Base-by-base conservation (phyloP, 345 rosid species). In the Corchorus capsularis region DNA sequence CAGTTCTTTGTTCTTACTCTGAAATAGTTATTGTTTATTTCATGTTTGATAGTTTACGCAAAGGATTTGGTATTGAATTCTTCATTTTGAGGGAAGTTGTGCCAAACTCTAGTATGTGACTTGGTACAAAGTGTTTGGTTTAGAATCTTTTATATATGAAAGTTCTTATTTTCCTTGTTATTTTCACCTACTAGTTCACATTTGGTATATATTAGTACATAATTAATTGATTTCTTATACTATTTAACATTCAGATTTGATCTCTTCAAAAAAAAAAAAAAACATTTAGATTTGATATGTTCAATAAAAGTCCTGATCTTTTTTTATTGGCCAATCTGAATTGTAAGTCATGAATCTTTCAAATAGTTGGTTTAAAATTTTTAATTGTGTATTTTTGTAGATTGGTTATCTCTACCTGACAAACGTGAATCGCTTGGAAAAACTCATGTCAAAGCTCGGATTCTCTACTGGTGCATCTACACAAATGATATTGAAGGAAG, bases 321-420 rank as follows among this genome's bases (percentile, higher is more conserved):
- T 27, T 27, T 27, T 27, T 27, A 27, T 27, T 27, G 27, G 27
- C 27, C 27, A 27, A 27, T 27, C 27, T 1, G 41, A 6, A 11
- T 75, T 13, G 6, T 70, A 67, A 59, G 54, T 68, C 34, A 41
- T 20, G 50, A 52, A 65, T 55, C 10, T 66, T 62, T 49, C 62
- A 0, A 68, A 73, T 16, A 66, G n/a, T 5, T 57, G 41, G 35
- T 43, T 62, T 41, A 0, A 8, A 45, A 1, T 17, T 52, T 0
- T 69, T 10, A 52, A 53, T 69, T 32, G 17, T 52, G 46, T 19
- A n/a, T 53, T 63, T 63, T 41, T 68, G 70, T 78, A 95, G 98
- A 83, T 92, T 82, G 99, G 99, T 46, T 88, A 88, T 83, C 82
- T 95, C 64, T 95, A 93, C 87, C 79, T 95, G 74, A 82, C 94